Evolutionary conservation across 495 filamentous ascomycete species (phyloP).

Genomic region (Lepraria neglecta): DNA sequence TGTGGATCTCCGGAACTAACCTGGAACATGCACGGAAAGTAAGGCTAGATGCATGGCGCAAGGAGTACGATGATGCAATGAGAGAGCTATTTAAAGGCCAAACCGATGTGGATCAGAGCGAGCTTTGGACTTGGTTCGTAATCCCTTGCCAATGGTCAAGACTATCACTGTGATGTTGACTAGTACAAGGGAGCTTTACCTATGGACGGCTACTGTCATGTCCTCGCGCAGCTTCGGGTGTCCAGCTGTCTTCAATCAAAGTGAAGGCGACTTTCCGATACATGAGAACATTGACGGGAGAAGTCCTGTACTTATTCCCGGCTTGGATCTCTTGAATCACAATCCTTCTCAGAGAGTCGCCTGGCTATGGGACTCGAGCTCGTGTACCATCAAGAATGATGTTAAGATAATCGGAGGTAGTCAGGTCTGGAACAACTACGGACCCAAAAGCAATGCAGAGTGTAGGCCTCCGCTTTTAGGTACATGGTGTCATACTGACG

Average conservation of each 20-base stretch:
- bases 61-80: slow-evolving; percentile 44
- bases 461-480: slow-evolving; percentile 34
- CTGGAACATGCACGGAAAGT: slow-evolving; percentile 44
- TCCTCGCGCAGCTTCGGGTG: slow-evolving; percentile 48
- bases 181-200: slow-evolving; percentile 50
- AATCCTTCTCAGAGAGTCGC: slow-evolving; percentile 50
- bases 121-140: slow-evolving; percentile 21
- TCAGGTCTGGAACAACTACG: slow-evolving; percentile 65
- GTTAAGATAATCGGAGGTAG: slow-evolving; percentile 42
- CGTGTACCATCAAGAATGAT: slow-evolving; percentile 45
- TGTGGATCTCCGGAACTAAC: slow-evolving; percentile 56
- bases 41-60: slow-evolving; percentile 40
- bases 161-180: neutral
- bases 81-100: slow-evolving; percentile 28
- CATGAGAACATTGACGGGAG: neutral
- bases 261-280: neutral
- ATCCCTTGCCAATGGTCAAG: neutral
- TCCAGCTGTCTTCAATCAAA: slow-evolving; percentile 15
- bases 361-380: slow-evolving; percentile 48
- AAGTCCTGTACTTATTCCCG: slow-evolving; percentile 50
- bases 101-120: neutral
- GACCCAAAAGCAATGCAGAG: slow-evolving; percentile 60
- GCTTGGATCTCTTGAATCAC: slow-evolving; percentile 59
- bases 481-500: neutral
- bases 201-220: slow-evolving; percentile 60